phyloP scores from a whole-genome alignment of 1,139 yeast genomes.

The Zygosaccharomyces sapae region DNA sequence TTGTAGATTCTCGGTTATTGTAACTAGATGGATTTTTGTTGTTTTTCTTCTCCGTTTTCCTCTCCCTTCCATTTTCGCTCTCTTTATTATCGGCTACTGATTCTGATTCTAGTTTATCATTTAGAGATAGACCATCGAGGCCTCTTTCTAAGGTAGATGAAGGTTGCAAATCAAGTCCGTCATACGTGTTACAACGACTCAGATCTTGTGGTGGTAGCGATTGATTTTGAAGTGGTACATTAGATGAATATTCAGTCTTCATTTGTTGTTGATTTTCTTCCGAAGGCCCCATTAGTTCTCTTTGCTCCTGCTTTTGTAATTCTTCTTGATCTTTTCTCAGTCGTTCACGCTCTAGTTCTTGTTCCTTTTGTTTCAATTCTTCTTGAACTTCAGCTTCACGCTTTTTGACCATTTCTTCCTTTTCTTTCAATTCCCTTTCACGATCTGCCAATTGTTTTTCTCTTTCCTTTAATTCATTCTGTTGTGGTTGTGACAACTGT shows the following conservation, averaged over 20 bases:
- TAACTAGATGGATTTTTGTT: not conserved
- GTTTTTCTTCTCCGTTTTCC: not conserved
- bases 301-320: constrained; percentile 4
- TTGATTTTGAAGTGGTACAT: not conserved
- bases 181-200: constrained; percentile 4
- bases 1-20: constrained; percentile 2
- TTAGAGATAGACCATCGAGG: constrained; percentile 17
- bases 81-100: constrained; percentile 3
- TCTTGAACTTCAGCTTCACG: constrained; percentile 9
- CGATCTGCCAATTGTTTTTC: constrained; percentile 13
- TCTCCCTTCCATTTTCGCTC: not conserved
- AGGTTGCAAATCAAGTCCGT: constrained; percentile 22
- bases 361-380: constrained; percentile 10
- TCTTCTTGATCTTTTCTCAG: constrained; percentile 5
- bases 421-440: constrained; percentile 15
- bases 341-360: constrained; percentile 1
- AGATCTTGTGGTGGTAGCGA: not conserved
- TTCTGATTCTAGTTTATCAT: constrained; percentile 2
- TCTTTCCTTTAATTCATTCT: constrained; percentile 21
- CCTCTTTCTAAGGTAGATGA: constrained; percentile 24
- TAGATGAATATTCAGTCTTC: not conserved
- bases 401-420: constrained; percentile 9
- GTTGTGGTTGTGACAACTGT: constrained; percentile 28
- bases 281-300: not conserved
- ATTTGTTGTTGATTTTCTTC: not conserved